Conservation (phyloP, 164 flowering plant genomes). For the Buxus sempervirens region DNA sequence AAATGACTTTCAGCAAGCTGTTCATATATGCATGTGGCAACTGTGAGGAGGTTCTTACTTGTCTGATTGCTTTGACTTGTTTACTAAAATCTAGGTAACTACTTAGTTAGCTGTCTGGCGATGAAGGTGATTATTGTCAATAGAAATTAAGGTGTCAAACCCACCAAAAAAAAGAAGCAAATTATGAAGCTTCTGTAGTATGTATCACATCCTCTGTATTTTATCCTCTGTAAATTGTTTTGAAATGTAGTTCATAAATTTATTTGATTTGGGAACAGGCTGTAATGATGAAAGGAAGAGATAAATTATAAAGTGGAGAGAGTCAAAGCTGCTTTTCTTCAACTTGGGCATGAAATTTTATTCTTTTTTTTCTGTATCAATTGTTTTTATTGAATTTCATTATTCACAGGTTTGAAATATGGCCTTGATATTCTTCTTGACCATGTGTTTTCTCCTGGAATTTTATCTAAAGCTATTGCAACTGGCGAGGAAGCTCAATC, state of each 20-base stretch:
- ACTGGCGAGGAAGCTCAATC: no score
- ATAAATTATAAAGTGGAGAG: no score
- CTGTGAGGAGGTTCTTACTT: neutral
- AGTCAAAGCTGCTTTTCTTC: no score
- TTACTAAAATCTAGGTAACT: neutral
- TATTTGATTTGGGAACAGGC: neutral
- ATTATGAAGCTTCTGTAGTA: neutral
- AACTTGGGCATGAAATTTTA: no score
- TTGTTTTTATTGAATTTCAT: no score
- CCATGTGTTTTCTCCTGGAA: no score
- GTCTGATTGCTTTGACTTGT: neutral
- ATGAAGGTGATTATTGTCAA: neutral
- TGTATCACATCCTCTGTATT: neutral
- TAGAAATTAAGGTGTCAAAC: neutral
- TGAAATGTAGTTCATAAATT: neutral
- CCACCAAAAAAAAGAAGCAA: neutral
- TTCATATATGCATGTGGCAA: no score
- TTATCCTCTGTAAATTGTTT: constrained; percentile 10
- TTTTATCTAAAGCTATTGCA: no score
- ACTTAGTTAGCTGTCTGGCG: neutral
- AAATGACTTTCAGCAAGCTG: neutral
- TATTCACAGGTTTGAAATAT: no score
- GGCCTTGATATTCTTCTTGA: no score
- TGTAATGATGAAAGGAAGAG: no score
- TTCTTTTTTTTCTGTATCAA: no score